Evolutionary conservation across 305 asterid genomes (phyloP).

Genomic region (Ruellia speciosa): DNA sequence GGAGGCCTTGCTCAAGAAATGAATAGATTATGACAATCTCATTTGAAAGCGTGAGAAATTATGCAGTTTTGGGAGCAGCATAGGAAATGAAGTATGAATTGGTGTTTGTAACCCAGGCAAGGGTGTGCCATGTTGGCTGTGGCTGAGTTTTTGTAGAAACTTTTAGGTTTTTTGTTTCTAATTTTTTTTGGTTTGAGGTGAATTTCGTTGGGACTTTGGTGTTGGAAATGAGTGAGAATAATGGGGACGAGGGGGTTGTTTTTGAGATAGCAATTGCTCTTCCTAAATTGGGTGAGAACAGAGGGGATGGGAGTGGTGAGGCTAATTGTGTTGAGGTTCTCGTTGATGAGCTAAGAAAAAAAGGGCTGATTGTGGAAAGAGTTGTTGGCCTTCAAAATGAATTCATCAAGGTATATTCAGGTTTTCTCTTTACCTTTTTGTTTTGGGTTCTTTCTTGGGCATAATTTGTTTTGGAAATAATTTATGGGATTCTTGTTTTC

Average conservation of each 20-base stretch:
- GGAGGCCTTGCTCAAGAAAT: slow-evolving; percentile 26
- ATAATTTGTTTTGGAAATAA: not conserved
- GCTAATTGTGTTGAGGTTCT: slow-evolving; percentile 58
- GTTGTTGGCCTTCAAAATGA: slow-evolving; percentile 75
- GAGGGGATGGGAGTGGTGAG: slow-evolving; percentile 26
- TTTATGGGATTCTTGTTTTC: not conserved
- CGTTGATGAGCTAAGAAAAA: slow-evolving; percentile 45
- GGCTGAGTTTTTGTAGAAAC: slow-evolving; percentile 16
- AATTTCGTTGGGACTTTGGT: slow-evolving; percentile 19
- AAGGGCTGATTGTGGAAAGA: slow-evolving; percentile 65
- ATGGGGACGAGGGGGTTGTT: slow-evolving; percentile 41
- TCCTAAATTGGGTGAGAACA: slow-evolving; percentile 42
- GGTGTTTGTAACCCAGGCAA: slow-evolving; percentile 16
- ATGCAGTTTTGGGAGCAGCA: slow-evolving; percentile 18
- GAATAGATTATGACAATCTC: slow-evolving; percentile 18
- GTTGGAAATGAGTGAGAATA: slow-evolving; percentile 51
- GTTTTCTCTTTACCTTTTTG: not conserved
- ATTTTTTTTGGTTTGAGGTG: slow-evolving; percentile 2
- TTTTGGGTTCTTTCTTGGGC: not conserved
- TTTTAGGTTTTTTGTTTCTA: not conserved
- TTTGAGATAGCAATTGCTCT: slow-evolving; percentile 75
- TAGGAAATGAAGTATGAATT: not conserved
- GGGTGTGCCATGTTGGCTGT: slow-evolving; percentile 18
- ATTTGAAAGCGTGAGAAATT: slow-evolving; percentile 19
- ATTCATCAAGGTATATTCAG: slow-evolving; percentile 53